Base-by-base conservation (phyloP, 1,284 basidiomycete genomes). In the Binderoboletus segoi region DNA sequence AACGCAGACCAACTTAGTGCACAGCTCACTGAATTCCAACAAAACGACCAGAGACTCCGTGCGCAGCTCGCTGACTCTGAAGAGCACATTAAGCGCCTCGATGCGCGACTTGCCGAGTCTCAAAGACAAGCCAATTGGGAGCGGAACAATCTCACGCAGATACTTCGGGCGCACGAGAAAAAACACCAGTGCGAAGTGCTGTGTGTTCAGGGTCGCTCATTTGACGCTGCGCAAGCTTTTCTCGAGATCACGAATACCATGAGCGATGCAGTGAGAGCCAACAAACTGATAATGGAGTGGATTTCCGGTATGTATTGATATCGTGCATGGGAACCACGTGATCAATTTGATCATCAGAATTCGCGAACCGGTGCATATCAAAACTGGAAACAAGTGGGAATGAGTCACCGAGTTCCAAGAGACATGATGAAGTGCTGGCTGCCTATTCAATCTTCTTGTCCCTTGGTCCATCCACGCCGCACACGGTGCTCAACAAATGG, bases 111-210 rank as follows among this genome's bases (percentile, higher is more conserved):
- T 8, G 43, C 30, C 4, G 23, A 60, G 3, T 32, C 28, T 12
- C 3, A 46, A 30, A 32, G n/a, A 6, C 43, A 18, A 23, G 40
- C 40, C 2, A 23, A 48, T 23, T 5, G 11, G n/a, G 37, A 38
- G 37, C 15, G 37, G 18, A 16, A 38, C 15, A 30, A 15, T 8
- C 33, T 58, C 43, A 4, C 16, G 3, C 42, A 43, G 24, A 58
- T 47, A 16, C 28, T 61, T 5, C 37, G 3, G 21, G 32, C 24
- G 11, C 20, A 60, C 23, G 42, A 49, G 23, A 46, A 24, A n/a
- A 51, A 48, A 28, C n/a, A 52, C 21, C 45, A 40, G n/a, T 58
- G 55, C 15, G 58, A 59, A 35, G 3, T 20, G 2, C 6, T 56
- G 16, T 61, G 35, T n/a, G 33, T 35, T 2, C 16, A 32, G 3